A percentile compares a stretch with the other conserved stretches of the same genome.
phyloP scores from a whole-genome alignment of 768 basidiomycete species.

The Cyathus striatus region DNA sequence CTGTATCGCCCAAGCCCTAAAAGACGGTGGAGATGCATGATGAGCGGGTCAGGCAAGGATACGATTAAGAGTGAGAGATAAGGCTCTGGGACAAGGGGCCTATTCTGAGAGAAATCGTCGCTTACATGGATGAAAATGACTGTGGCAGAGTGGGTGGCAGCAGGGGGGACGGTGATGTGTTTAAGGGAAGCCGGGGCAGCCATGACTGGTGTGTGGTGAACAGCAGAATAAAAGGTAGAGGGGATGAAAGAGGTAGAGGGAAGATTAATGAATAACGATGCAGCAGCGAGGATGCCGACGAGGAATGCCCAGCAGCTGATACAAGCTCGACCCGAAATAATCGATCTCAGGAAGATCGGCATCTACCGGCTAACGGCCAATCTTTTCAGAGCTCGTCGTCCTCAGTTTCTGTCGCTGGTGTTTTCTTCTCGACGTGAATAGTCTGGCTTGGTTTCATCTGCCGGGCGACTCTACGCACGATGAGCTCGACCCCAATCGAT shows the following conservation, averaged over 20 bases:
- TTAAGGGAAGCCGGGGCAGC: constrained; percentile 32
- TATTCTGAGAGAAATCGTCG: constrained; percentile 3
- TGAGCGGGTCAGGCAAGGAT: constrained; percentile 2
- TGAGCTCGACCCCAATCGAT: too few species aligned
- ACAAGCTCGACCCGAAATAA: constrained; percentile 25
- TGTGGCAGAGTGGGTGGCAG: constrained; percentile 72
- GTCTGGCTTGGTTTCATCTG: constrained; percentile 3
- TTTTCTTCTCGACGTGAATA: not conserved
- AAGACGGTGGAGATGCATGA: constrained; percentile 1
- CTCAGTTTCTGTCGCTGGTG: not conserved
- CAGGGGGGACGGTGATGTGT: constrained; percentile 48
- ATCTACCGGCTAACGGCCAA: constrained; percentile 30
- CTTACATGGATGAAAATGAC: constrained; percentile 88
- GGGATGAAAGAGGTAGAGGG: constrained; percentile 7
- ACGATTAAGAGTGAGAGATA: constrained; percentile 3
- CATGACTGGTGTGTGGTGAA: constrained; percentile 15
- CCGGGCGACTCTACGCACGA: too few species aligned
- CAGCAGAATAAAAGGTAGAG: constrained; percentile 6
- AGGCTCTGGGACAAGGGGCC: not conserved
- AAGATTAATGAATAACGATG: constrained; percentile 1
- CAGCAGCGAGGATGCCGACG: constrained; percentile 2
- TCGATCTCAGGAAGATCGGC: constrained; percentile 36
- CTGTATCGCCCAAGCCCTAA: constrained; percentile 75
- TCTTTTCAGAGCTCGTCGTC: constrained; percentile 6
- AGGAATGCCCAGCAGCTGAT: constrained; percentile 14